Evolutionary conservation across 2,329 filamentous ascomycete species (phyloP).

Genomic region (Bipolaris cookei): DNA sequence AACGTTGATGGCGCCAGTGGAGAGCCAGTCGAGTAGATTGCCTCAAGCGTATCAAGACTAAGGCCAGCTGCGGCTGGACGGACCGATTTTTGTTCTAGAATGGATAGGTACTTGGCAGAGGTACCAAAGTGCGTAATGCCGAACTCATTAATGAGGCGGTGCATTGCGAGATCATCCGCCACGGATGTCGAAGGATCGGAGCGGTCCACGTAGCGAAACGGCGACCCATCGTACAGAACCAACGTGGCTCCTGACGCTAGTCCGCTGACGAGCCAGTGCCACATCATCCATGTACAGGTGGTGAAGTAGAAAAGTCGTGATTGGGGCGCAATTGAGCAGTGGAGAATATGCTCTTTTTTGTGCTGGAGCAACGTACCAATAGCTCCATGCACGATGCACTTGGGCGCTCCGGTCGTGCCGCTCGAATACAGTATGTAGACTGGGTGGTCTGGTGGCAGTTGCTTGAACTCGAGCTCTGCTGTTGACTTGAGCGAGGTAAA

Average conservation of each 20-base stretch:
- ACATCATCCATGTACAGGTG: constrained; percentile 99
- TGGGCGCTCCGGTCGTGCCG: constrained; percentile 85
- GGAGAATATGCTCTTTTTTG: constrained; percentile 93
- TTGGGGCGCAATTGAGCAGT: constrained; percentile 76
- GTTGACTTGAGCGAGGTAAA: constrained; percentile 50
- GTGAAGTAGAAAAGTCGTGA: constrained; percentile 92
- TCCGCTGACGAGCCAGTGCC: constrained; percentile 93
- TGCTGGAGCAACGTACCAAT: constrained; percentile 92
- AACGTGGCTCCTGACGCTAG: constrained; percentile 83
- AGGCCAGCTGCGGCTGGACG: constrained; percentile 55
- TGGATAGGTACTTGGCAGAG: constrained; percentile 88
- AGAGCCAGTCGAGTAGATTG: constrained; percentile 93
- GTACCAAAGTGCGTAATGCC: constrained; percentile 93
- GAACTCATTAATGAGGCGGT: constrained; percentile 78
- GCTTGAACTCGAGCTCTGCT: constrained; percentile 64
- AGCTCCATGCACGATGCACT: constrained; percentile 92
- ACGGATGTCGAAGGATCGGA: constrained; percentile 57
- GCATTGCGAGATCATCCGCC: constrained; percentile 79
- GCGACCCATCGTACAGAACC: constrained; percentile 89
- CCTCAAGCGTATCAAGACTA: constrained; percentile 66
- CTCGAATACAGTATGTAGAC: constrained; percentile 94
- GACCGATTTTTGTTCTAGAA: constrained; percentile 76
- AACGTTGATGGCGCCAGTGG: constrained; percentile 93
- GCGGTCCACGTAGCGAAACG: constrained; percentile 65
- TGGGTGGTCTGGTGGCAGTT: constrained; percentile 82